Conservation (phyloP, 2,329 filamentous ascomycete genomes). For the Monosporascus sp. region DNA sequence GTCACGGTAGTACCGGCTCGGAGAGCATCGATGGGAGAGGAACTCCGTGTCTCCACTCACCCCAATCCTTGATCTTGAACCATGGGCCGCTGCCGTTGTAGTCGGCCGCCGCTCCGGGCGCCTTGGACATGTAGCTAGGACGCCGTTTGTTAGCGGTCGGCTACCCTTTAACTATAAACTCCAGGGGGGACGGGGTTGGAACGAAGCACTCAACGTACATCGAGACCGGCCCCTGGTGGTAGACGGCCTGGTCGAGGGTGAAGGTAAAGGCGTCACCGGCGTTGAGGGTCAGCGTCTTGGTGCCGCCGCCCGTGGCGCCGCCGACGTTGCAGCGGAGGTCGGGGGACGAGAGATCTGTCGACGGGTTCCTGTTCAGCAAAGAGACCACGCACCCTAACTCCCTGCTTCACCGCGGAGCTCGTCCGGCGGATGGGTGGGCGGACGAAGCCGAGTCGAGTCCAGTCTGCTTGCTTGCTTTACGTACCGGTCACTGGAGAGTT, state of each 20-base stretch:
- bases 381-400: too few relatives aligned
- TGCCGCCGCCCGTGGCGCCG: conserved; percentile 27
- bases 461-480: not conserved
- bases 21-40: too few relatives aligned
- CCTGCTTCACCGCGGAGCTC: not conserved
- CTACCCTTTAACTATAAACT: not conserved
- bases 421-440: not conserved
- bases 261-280: conserved; percentile 37
- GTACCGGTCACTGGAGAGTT: conserved; percentile 40
- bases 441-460: not conserved
- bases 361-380: too few relatives aligned
- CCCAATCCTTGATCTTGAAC: conserved; percentile 38
- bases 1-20: too few relatives aligned
- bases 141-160: conserved; percentile 1
- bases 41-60: conserved; percentile 2
- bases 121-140: conserved; percentile 34
- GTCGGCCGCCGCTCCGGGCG: conserved; percentile 26
- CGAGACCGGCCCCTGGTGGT: conserved; percentile 36
- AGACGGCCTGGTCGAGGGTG: conserved; percentile 32
- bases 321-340: conserved; percentile 38
- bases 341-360: conserved; percentile 30
- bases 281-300: conserved; percentile 29
- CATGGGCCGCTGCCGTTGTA: conserved; percentile 36
- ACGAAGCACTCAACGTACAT: conserved; percentile 12
- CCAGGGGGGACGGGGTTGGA: conserved; percentile 2